These are phyloP conservation scores for Gynandropsis gynandra DNA, from an alignment of 345 rosid species.

Conservation along the genomic window DNA sequence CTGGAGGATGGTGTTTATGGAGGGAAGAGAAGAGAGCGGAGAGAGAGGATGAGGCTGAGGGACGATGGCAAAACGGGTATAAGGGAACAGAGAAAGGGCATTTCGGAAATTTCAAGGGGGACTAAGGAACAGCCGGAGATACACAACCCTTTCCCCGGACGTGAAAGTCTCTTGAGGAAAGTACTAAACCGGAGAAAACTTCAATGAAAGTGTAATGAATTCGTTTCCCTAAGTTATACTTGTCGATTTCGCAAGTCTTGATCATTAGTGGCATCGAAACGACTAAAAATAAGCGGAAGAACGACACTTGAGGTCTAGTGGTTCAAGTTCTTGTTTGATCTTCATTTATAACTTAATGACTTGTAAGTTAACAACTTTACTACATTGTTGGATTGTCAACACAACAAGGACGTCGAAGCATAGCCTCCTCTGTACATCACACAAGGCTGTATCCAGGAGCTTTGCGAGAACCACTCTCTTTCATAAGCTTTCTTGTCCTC, in stretches of 20 bases:
- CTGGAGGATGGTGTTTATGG: slow-evolving; percentile 19
- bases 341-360: too few relatives aligned
- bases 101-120: slow-evolving; percentile 22
- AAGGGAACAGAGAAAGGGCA: slow-evolving; percentile 20
- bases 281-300: too few relatives aligned
- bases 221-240: background rate
- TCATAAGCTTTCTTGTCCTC: slow-evolving; percentile 39
- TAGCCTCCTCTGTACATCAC: slow-evolving; percentile 23
- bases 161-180: slow-evolving; percentile 45
- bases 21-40: slow-evolving; percentile 28
- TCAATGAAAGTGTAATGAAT: slow-evolving; percentile 2
- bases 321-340: too few relatives aligned
- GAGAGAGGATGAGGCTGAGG: slow-evolving; percentile 33
- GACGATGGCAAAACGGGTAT: slow-evolving; percentile 25
- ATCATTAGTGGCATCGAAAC: too few relatives aligned
- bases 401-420: too few relatives aligned
- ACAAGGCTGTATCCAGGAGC: slow-evolving; percentile 54
- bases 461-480: slow-evolving; percentile 41
- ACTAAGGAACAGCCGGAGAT: slow-evolving; percentile 24
- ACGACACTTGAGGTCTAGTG: too few relatives aligned
- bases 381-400: too few relatives aligned
- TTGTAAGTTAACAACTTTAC: too few relatives aligned
- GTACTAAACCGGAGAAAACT: slow-evolving; percentile 27
- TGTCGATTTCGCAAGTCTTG: too few relatives aligned
- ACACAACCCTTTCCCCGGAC: slow-evolving; percentile 61